Conservation (phyloP, 768 basidiomycete genomes). For the Lentinus brumalis region DNA sequence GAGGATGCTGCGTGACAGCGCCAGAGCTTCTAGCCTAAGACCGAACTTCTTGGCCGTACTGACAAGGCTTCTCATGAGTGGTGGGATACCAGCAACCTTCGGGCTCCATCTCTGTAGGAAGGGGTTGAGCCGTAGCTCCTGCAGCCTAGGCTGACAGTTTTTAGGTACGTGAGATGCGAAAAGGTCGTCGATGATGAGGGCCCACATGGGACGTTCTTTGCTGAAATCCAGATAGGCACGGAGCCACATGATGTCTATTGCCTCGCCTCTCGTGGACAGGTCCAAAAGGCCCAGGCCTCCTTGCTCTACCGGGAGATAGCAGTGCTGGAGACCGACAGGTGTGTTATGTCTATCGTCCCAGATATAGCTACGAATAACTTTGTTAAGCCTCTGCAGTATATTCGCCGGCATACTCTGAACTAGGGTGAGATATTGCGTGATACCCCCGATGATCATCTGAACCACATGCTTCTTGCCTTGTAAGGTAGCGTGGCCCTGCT, state of each 20-base stretch:
- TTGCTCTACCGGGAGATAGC: neutral
- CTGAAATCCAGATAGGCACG: neutral
- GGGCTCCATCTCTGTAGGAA: conserved; percentile 12
- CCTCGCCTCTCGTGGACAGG: conserved; percentile 15
- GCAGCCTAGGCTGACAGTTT: neutral
- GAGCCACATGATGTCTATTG: conserved; percentile 19
- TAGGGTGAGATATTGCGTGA: conserved; percentile 27
- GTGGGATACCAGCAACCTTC: neutral
- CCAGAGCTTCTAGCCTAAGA: too few species aligned
- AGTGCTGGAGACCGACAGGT: neutral
- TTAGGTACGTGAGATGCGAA: neutral
- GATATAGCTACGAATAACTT: neutral
- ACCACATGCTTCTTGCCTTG: conserved; percentile 17
- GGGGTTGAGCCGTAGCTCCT: neutral
- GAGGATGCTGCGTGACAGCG: too few species aligned
- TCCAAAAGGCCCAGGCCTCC: conserved; percentile 11
- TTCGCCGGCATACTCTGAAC: conserved; percentile 28
- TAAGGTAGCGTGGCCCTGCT: neutral
- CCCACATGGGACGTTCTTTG: conserved; percentile 6
- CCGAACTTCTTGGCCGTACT: too few species aligned
- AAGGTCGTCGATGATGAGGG: conserved; percentile 12
- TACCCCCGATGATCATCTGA: conserved; percentile 22
- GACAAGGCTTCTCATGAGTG: too few species aligned
- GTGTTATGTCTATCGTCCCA: conserved; percentile 4
- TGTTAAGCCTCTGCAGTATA: neutral